A percentile compares a stretch with the other conserved stretches of the same genome.
Evolutionary conservation across 2,329 filamentous ascomycete species (phyloP).

Genomic region (Dendrostoma leiphaemia): DNA sequence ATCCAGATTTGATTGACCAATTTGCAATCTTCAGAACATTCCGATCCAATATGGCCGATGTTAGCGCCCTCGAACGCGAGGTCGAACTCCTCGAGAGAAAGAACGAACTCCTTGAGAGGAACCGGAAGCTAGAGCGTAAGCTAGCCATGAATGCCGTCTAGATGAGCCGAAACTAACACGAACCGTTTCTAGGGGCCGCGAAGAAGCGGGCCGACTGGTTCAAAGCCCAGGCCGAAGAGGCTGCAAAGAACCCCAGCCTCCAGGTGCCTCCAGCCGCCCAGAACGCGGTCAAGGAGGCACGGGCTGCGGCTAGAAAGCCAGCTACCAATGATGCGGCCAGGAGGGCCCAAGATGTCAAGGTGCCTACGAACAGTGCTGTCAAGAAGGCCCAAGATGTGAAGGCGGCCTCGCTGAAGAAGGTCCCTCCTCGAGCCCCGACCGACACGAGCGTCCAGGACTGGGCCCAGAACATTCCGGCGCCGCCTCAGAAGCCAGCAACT

Average conservation of each 20-base stretch:
- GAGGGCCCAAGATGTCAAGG: conserved; percentile 2
- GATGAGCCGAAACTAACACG: not conserved
- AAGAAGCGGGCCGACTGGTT: conserved; percentile 7
- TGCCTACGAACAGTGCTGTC: not conserved
- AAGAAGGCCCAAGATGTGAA: conserved; percentile 3
- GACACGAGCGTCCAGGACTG: conserved; percentile 16
- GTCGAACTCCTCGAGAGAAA: conserved; percentile 15
- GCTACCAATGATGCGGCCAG: not conserved
- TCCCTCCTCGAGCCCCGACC: not conserved
- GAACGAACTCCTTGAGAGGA: conserved; percentile 5
- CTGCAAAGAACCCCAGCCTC: not conserved
- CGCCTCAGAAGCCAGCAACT: not conserved
- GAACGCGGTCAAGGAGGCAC: not conserved
- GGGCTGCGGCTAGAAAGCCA: conserved; percentile 5
- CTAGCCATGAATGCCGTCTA: not conserved
- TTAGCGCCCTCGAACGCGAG: conserved; percentile 8
- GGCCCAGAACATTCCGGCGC: not conserved
- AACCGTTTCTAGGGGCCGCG: conserved; percentile 1
- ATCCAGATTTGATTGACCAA: no score
- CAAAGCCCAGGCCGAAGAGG: conserved; percentile 5
- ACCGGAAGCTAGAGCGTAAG: conserved; percentile 10
- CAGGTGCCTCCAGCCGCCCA: not conserved
- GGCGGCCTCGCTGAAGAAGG: not conserved
- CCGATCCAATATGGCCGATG: conserved; percentile 10
- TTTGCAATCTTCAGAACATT: no score